phyloP scores from a whole-genome alignment of 495 filamentous ascomycete genomes.

The Gamarada debralockiae region DNA sequence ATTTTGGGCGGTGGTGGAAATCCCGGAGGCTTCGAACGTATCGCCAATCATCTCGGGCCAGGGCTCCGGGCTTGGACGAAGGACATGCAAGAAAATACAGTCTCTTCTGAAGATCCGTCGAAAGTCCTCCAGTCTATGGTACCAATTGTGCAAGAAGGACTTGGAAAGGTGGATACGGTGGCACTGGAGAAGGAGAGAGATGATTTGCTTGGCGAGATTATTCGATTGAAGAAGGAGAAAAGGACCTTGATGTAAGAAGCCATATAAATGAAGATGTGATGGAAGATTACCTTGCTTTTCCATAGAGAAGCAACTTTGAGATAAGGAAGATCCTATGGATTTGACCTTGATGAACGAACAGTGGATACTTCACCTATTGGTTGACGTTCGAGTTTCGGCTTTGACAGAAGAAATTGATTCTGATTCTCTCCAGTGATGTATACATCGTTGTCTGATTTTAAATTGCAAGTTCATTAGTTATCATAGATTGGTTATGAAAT shows the following conservation, averaged over 20 bases:
- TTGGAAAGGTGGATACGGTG: slow-evolving; percentile 1
- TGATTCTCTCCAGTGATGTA: no score
- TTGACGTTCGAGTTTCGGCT: no score
- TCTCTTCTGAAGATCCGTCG: slow-evolving; percentile 3
- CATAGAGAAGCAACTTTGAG: no score
- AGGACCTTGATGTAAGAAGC: neutral
- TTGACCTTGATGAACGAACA: no score
- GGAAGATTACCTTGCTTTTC: no score
- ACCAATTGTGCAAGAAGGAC: neutral
- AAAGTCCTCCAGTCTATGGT: neutral
- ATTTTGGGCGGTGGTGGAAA: slow-evolving; percentile 17
- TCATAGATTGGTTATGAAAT: no score
- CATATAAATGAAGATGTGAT: no score
- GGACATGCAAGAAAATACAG: slow-evolving; percentile 14
- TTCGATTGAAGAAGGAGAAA: slow-evolving; percentile 2
- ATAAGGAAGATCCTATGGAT: no score
- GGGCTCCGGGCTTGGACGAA: slow-evolving; percentile 14
- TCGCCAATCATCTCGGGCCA: slow-evolving; percentile 15
- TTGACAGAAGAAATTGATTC: no score
- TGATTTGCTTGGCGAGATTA: slow-evolving; percentile 9
- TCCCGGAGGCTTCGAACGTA: slow-evolving; percentile 15
- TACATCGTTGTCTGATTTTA: no score
- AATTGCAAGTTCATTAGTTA: no score
- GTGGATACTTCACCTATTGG: no score
- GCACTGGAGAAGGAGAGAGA: slow-evolving; percentile 11